phyloP scores from a whole-genome alignment of 2,329 filamentous ascomycete genomes.

The Fusarium udum region DNA sequence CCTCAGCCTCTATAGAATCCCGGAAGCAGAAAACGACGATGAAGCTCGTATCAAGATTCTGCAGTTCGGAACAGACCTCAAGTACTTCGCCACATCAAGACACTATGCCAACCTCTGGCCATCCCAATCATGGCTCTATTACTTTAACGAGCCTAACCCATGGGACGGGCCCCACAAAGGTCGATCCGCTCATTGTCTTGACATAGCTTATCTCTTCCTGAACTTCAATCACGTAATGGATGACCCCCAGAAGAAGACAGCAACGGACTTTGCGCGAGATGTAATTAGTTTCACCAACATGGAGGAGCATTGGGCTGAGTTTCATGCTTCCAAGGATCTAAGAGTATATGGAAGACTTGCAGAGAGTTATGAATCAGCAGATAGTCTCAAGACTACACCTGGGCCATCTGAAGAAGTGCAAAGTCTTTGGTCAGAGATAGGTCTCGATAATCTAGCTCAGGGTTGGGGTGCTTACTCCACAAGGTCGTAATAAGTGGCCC shows the following conservation, averaged over 20 bases:
- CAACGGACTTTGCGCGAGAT: background rate
- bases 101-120: background rate
- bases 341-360: background rate
- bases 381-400: fast-evolving
- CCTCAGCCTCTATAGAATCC: background rate
- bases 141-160: background rate
- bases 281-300: background rate
- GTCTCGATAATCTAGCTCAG: background rate
- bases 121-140: background rate
- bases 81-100: background rate
- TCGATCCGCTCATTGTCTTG: background rate
- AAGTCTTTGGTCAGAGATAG: background rate
- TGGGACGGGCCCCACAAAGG: background rate
- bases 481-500: background rate
- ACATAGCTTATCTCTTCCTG: background rate
- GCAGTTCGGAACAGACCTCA: background rate
- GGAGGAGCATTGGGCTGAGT: background rate
- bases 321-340: fast-evolving
- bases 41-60: background rate
- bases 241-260: background rate
- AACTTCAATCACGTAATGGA: background rate
- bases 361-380: fast-evolving
- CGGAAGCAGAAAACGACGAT: fast-evolving
- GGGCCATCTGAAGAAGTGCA: background rate
- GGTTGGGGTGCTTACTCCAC: background rate